Evolutionary conservation across 805 yeast genomes (phyloP), one percentile per base, ranked within the genome.

Genomic region (Kazachstania kunashirensis): DNA sequence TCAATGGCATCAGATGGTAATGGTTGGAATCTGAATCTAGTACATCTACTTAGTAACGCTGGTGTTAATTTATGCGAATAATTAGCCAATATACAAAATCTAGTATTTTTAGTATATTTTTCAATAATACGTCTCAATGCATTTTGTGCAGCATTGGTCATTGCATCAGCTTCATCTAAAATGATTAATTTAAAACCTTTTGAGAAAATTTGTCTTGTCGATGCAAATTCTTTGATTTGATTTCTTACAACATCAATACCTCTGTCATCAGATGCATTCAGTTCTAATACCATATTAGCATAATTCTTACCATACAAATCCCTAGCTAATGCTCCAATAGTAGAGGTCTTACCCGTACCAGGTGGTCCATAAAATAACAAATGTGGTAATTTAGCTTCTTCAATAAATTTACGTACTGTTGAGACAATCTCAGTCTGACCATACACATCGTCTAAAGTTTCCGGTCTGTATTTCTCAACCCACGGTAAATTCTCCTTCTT

Each of bases 231-330:
- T 68, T 92, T 92, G 66, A 92, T 86, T 61, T 86, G 96, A 52
- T 92, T 92, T 45, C 99, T 73, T n/a, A 92, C 97, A 31, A 92
- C 96, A 49, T 85, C 95, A 47, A 92, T 92, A 46, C 98, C 98
- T 63, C 98, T 75, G 59, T 92, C 98, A 59, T 92, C 98, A 4
- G 94, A 80, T 4, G 98, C 98, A 61, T 92, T 92, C 58, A 92
- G 69, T 56, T 92, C 98, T 38, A 92, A 64, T 2, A 92, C 96
- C 88, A 88, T 86, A 53, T 85, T 83, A 49, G 71, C 75, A 56
- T 83, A 84, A 43, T 72, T 68, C 45, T 76, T 73, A 2, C 98
- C 99, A 54, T 81, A 88, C 7, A 88, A 73, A 52, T 86, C 95
- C 39, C 75, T 68, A 1, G 96, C 95, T 40, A 88, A 62, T 1